Evolutionary conservation across 1,284 basidiomycete species (phyloP), one percentile per base, ranked within the genome.

Genomic region (Taiwanofungus camphoratus): DNA sequence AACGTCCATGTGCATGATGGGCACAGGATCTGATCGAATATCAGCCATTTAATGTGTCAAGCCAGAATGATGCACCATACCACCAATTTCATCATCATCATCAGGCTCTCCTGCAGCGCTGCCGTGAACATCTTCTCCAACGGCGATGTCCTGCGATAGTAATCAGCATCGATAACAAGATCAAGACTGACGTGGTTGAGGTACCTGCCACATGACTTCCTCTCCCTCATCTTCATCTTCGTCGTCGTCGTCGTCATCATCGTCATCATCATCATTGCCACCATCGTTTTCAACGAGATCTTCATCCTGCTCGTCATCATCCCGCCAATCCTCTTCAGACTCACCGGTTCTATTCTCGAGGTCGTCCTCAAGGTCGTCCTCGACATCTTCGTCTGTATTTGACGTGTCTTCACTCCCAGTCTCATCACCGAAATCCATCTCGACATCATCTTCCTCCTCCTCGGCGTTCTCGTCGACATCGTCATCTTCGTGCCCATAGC

Each of bases 371-470:
- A 80, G 82, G 8, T 71, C 79, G 9, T 80, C 79, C 13, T 82
- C 83, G 29, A 82, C 83, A 20, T 69, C 72, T 29, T 83, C 83
- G 35, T 84, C 83, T 6, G 79, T 74, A 51, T 77, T 67, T 2
- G 85, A 86, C 5, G 85, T 87, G 44, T 83, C 81, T 47, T 88
- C 87, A 45, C 85, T 88, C 18, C 81, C 84, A 1, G 83, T 86
- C 47, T 86, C 84, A 34, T 90, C 86, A 6, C 76, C 87, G 48
- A 82, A 89, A 34, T 92, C 89, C 76, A 92, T 91, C 44, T 92
- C 90, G 21, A 88, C 85, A 45, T 91, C 87, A 42, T 85, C 87
- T 13, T 83, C 86, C 7, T 82, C 84, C 19, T 83, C 85, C 11
- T 82, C 88, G 29, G 82, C 86, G 44, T 84, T 86, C 24, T 87